Base-by-base conservation (phyloP, 2,329 filamentous ascomycete species). In the Emmonsiellopsis sp. region DNA sequence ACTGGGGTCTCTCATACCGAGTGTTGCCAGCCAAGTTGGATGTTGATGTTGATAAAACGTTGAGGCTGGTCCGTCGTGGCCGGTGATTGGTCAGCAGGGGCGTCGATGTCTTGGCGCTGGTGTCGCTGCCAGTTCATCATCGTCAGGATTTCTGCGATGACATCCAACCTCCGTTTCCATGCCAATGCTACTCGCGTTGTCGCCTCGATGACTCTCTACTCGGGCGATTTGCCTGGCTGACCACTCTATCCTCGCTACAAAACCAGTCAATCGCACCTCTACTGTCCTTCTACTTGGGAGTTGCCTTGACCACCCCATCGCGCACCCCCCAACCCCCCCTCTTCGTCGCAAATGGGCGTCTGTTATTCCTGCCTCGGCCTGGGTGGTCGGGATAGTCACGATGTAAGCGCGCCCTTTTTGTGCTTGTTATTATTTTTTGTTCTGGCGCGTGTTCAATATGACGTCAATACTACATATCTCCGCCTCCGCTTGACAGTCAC, bases 351-450 rank as follows among this genome's bases (percentile, higher is more conserved):
- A 63, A 75, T 75, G 72, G 72, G 72, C 58, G 58, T 68, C 56
- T 74, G 72, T 61, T 61, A 68, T 54, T 74, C 72, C 17, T 75
- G 72, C 58, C 68, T 74, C 33, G 69, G 70, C 52, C 60, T 62
- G 17, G 58, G 61, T 58, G 67, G 70, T 57, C 67, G 66, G 49
- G 68, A 71, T 42, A 66, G 62, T 52, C 65, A 66, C 40, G 69
- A 73, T 59, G 69, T 69, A 58, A 53, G 63, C 9, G n/a, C 37
- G 14, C 6, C 31, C n/a, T 6, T 39, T 7, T 27, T 13, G 33
- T 34, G 10, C 14, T 39, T n/a, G n/a, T 42, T 21, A 21, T 43
- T 40, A 34, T 39, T 21, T 46, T 43, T 42, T 2, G 31, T 13
- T 39, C 51, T 11, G 43, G 45, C 54, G 51, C 57, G 10, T 27